phyloP scores from a whole-genome alignment of 768 basidiomycete species.

The Boletus insuetus region DNA sequence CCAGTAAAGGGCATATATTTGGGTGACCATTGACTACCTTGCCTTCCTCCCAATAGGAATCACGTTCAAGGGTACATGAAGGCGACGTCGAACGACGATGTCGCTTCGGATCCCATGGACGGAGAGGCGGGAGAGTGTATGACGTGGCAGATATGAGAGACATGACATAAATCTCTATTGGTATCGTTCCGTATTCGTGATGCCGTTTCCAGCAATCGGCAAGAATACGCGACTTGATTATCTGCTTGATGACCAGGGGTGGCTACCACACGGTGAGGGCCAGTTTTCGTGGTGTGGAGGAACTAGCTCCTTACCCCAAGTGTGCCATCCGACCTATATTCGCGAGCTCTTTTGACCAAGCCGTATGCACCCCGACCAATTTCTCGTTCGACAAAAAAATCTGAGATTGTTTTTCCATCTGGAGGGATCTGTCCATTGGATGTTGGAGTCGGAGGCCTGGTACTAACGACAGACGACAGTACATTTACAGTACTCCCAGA shows the following conservation, averaged over 20 bases:
- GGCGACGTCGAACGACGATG: conserved; percentile 19
- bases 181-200: conserved; percentile 90
- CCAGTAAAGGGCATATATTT: conserved; percentile 90
- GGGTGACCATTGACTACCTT: conserved; percentile 84
- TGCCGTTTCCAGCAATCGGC: conserved; percentile 99
- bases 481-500: conserved; percentile 61
- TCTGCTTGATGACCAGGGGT: conserved; percentile 92
- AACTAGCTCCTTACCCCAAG: conserved; percentile 66
- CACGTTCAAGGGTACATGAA: conserved; percentile 8
- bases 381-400: conserved; percentile 83
- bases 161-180: conserved; percentile 97
- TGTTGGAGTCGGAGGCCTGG: conserved; percentile 62
- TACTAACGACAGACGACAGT: conserved; percentile 57
- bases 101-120: conserved; percentile 83
- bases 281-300: not conserved
- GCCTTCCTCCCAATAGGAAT: conserved; percentile 63
- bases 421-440: conserved; percentile 24
- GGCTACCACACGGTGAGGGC: conserved; percentile 47
- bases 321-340: conserved; percentile 69
- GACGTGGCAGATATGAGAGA: conserved; percentile 80
- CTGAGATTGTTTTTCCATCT: conserved; percentile 74
- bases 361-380: conserved; percentile 96
- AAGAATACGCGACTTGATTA: conserved; percentile 96
- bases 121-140: conserved; percentile 71
- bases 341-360: conserved; percentile 85